Evolutionary conservation across 352 stramenopile species (phyloP).

Genomic region (Thraustotheca clavata): DNA sequence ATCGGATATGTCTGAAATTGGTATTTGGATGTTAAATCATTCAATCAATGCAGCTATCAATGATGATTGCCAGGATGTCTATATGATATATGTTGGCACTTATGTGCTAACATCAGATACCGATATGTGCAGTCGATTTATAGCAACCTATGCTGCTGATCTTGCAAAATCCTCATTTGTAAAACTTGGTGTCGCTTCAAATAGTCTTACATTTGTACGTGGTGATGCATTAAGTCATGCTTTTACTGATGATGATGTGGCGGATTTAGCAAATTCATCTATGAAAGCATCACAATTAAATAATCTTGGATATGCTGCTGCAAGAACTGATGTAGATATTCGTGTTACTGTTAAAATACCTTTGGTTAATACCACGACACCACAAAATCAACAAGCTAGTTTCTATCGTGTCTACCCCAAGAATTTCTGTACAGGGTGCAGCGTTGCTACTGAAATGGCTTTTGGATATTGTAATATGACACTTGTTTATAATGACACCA

Average conservation of each 20-base stretch:
- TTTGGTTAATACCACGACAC: background rate
- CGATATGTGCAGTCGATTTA: slow-evolving; percentile 3
- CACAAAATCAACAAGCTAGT: background rate
- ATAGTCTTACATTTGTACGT: slow-evolving; percentile 2
- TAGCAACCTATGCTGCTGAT: background rate
- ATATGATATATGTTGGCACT: background rate
- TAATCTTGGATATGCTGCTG: background rate
- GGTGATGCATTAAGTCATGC: background rate
- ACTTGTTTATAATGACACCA: slow-evolving; percentile 7
- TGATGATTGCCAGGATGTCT: background rate
- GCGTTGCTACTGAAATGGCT: background rate
- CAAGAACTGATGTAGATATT: background rate
- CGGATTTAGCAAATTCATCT: background rate
- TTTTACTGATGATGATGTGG: background rate
- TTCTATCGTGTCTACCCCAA: background rate
- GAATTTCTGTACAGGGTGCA: slow-evolving; percentile 7
- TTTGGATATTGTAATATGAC: slow-evolving; percentile 5
- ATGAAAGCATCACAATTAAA: background rate
- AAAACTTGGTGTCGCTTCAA: background rate
- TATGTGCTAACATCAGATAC: background rate
- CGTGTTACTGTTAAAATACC: background rate
- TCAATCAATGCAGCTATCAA: background rate
- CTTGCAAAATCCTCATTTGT: background rate
- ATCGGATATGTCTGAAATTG: slow-evolving; percentile 16
- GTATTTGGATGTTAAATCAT: slow-evolving; percentile 14